Evolutionary conservation across 140 eudicot species (phyloP).

Genomic region (Anethum foeniculum): DNA sequence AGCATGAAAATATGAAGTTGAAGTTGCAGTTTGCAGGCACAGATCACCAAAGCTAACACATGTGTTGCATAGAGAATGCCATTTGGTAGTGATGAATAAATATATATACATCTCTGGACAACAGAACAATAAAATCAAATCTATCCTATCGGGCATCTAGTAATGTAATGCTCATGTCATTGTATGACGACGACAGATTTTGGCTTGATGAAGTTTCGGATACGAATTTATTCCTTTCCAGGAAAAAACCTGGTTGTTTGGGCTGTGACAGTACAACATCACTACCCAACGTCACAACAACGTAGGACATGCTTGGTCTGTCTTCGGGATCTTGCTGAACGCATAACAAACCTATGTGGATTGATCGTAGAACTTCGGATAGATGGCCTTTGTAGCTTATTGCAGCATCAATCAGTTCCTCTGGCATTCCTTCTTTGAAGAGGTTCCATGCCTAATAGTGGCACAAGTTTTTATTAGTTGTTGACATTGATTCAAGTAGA

Average conservation of each 20-base stretch:
- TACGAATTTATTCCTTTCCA: slow-evolving; percentile 10
- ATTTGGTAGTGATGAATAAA: no score
- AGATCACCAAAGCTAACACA: no score
- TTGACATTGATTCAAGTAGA: background rate
- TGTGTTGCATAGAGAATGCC: no score
- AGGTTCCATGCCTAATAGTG: slow-evolving; percentile 10
- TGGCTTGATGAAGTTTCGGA: slow-evolving; percentile 18
- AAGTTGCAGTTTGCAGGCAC: no score
- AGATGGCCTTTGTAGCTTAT: slow-evolving; percentile 4
- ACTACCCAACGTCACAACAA: slow-evolving; percentile 18
- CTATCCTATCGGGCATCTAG: slow-evolving; percentile 20
- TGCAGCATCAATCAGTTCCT: slow-evolving; percentile 10
- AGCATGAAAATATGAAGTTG: no score
- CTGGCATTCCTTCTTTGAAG: slow-evolving; percentile 7
- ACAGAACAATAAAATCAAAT: background rate
- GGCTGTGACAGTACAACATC: slow-evolving; percentile 16
- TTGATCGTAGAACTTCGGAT: slow-evolving; percentile 20
- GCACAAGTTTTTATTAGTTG: no score
- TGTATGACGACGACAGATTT: slow-evolving; percentile 1
- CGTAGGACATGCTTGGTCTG: slow-evolving; percentile 28
- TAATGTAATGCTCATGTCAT: slow-evolving; percentile 26
- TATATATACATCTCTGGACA: no score
- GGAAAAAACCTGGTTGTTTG: slow-evolving; percentile 26
- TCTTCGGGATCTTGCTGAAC: slow-evolving; percentile 34
- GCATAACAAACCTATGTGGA: slow-evolving; percentile 24